Evolutionary conservation across 2,329 filamentous ascomycete species (phyloP).

Genomic region (Fusarium pseudocircinatum): DNA sequence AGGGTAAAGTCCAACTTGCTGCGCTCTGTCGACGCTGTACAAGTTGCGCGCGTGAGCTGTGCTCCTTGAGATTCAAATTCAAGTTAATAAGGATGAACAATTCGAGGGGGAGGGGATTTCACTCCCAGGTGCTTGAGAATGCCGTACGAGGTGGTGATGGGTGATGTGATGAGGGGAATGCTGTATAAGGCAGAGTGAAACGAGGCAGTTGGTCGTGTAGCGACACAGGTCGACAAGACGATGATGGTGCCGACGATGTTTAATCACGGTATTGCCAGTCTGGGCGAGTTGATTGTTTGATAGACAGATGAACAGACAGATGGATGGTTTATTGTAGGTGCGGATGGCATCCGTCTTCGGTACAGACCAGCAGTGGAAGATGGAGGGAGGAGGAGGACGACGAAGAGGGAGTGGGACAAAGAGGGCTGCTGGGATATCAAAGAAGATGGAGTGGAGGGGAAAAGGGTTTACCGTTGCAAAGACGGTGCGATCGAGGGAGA

Average conservation of each 20-base stretch:
- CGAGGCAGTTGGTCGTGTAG: slow-evolving; percentile 11
- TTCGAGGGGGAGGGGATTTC: neutral
- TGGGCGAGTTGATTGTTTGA: slow-evolving; percentile 27
- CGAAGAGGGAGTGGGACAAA: slow-evolving; percentile 40
- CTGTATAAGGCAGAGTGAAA: slow-evolving; percentile 8
- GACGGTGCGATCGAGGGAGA: slow-evolving; percentile 44
- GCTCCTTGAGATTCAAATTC: slow-evolving; percentile 3
- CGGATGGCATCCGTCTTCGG: slow-evolving; percentile 28
- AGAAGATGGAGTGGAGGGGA: slow-evolving; percentile 35
- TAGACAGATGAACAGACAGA: slow-evolving; percentile 22
- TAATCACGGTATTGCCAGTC: slow-evolving; percentile 15
- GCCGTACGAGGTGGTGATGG: slow-evolving; percentile 11
- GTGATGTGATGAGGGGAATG: neutral
- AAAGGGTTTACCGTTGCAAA: slow-evolving; percentile 41
- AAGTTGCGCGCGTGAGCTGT: slow-evolving; percentile 16
- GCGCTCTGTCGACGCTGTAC: slow-evolving; percentile 14
- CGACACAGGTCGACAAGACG: neutral
- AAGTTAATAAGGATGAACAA: slow-evolving; percentile 2
- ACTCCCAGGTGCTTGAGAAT: slow-evolving; percentile 1
- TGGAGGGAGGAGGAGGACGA: slow-evolving; percentile 20
- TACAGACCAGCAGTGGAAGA: neutral
- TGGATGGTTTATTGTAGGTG: slow-evolving; percentile 31
- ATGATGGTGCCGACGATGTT: slow-evolving; percentile 29
- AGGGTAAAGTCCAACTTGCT: slow-evolving; percentile 11
- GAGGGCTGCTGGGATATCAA: slow-evolving; percentile 37